Conservation (phyloP, 371 early-diverging fungal genomes). For the Mortierella sp. region DNA sequence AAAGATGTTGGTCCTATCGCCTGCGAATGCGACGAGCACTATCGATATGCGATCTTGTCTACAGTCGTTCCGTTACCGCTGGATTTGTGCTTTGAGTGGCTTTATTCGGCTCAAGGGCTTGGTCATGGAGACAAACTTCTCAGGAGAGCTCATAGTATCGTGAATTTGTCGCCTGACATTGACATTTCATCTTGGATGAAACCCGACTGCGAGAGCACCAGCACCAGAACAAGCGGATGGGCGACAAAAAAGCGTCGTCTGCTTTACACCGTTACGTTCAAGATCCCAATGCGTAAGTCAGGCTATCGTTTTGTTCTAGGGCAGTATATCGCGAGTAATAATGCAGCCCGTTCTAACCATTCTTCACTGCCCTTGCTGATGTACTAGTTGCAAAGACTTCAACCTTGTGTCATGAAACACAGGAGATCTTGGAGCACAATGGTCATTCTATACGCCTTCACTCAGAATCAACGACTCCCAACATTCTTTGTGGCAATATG, state of each 20-base stretch:
- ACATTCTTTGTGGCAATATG: conserved; percentile 24
- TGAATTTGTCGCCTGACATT: conserved; percentile 7
- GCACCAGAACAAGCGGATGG: conserved; percentile 11
- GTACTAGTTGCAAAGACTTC: conserved; percentile 25
- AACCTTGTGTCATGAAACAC: conserved; percentile 19
- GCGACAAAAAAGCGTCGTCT: conserved; percentile 14
- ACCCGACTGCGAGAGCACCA: neutral
- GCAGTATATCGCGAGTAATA: neutral
- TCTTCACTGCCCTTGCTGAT: neutral
- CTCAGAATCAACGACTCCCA: conserved; percentile 22
- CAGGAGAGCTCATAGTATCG: conserved; percentile 7
- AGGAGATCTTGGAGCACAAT: conserved; percentile 18
- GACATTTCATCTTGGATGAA: conserved; percentile 12
- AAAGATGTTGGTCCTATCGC: neutral
- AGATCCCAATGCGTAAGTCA: conserved; percentile 35
- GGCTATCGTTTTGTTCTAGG: too few relatives aligned
- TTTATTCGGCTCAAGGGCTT: conserved; percentile 17
- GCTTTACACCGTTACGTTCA: conserved; percentile 31
- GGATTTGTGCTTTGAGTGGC: conserved; percentile 22
- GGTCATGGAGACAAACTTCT: conserved; percentile 16
- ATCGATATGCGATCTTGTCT: conserved; percentile 25
- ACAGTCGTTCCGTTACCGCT: conserved; percentile 18
- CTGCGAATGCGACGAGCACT: conserved; percentile 24
- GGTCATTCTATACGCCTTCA: conserved; percentile 13
- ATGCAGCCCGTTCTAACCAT: neutral